Evolutionary conservation across 129 eudicot species (phyloP), one percentile per base, ranked within the genome.

Genomic region (Rutidosis leptorrhynchoides): DNA sequence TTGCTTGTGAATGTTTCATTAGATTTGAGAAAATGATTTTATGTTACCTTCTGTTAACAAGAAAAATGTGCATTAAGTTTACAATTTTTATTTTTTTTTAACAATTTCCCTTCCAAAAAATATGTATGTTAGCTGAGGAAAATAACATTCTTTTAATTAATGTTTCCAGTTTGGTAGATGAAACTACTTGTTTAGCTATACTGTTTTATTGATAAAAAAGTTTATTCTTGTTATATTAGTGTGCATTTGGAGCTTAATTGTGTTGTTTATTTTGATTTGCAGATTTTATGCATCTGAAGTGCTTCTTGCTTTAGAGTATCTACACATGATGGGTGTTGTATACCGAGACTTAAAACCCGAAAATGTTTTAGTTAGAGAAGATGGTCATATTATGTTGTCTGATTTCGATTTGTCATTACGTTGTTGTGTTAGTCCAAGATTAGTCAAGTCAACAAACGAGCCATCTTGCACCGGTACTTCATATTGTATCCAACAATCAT

Each of bases 271-370:
- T 65, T 57, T 46, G 12, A 48, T 64, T 68, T 37, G 20, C 60
- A 92, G 98, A 83, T 92, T 92, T 64, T 92, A 92, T 75, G 98
- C 86, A 46, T 78, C 98, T 32, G 98, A 92, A 77, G 96, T 92
- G 77, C 87, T 92, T 25, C 95, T 92, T 54, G 86, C 98, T 28
- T 86, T 92, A 33, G 98, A 92, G 82, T 92, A 92, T 67, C 73
- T 92, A 24, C 98, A 92, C 77, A 92, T 92, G 98, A 92, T 92
- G 98, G 98, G 98, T 16, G 98, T 92, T 55, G 96, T 91, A 5
- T 91, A 91, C 51, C 79, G 97, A 64, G 97, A 91, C 67, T 76
- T 91, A 52, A 91, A 91, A 64, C 97, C 97, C 15, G 97, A 91
- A 75, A 91, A 91, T 3, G 94, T 91, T 7, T 71, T 87, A 48